A percentile compares a stretch with the other conserved stretches of the same genome.
Evolutionary conservation across 75 land plant genomes (phyloP).

Genomic region (Larix kaempferi): DNA sequence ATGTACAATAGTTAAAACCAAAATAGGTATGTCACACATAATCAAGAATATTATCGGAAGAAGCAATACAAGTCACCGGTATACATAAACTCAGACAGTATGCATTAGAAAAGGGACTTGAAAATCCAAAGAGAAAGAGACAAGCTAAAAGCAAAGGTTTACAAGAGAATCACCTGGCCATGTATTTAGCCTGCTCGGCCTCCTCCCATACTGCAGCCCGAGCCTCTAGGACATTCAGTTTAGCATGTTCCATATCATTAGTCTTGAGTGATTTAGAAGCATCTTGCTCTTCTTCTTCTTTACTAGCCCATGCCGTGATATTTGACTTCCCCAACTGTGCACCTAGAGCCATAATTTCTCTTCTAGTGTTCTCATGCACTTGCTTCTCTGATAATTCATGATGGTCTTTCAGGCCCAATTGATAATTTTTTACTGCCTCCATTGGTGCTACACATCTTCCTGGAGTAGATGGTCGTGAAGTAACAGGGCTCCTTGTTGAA

Average conservation of each 20-base stretch:
- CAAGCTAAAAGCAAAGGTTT: not conserved
- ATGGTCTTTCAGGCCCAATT: constrained; percentile 1
- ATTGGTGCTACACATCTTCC: constrained; percentile 6
- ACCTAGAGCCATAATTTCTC: constrained; percentile 18
- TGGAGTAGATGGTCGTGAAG: constrained; percentile 64
- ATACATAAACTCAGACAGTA: too few species aligned
- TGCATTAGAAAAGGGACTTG: not conserved
- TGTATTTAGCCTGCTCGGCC: constrained; percentile 86
- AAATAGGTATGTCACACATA: not conserved
- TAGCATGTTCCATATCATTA: constrained; percentile 24
- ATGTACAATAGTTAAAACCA: not conserved
- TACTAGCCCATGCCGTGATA: constrained; percentile 20
- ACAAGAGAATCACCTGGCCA: constrained; percentile 63
- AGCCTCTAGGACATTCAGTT: constrained; percentile 42
- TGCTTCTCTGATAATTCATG: constrained; percentile 5
- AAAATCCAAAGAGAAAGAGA: constrained; percentile 4
- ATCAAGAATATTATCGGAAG: not conserved
- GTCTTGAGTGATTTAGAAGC: constrained; percentile 24
- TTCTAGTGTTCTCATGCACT: constrained; percentile 17
- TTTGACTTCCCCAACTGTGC: constrained; percentile 33
- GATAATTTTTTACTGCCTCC: constrained; percentile 5
- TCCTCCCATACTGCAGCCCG: constrained; percentile 94
- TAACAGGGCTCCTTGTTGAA: constrained; percentile 52
- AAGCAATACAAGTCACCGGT: not conserved
- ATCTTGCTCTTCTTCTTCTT: constrained; percentile 43